phyloP scores from a whole-genome alignment of 345 rosid genomes.

The Linum trigynum region DNA sequence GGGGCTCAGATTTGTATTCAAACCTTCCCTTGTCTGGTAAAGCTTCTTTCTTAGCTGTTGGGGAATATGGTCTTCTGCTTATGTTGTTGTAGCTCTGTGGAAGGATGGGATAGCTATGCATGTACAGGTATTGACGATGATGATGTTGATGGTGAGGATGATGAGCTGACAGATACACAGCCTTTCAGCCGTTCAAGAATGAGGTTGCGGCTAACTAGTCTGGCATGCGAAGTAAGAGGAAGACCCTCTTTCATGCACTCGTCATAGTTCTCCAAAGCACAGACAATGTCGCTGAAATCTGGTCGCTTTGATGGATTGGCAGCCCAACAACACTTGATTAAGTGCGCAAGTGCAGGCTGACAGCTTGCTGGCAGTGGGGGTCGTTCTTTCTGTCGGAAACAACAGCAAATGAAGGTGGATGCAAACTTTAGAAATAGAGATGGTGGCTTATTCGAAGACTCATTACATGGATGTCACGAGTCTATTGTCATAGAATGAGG shows the following conservation, averaged over 20 bases:
- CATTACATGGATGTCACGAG: no score
- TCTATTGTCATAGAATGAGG: no score
- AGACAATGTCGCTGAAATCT: conserved; percentile 74
- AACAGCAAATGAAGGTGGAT: not conserved
- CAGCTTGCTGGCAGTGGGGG: conserved; percentile 92
- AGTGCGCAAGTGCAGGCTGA: conserved; percentile 76
- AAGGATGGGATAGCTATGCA: conserved; percentile 31
- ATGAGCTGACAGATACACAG: conserved; percentile 62
- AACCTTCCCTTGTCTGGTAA: not conserved
- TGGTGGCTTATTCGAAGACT: not conserved
- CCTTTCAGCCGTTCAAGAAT: conserved; percentile 68
- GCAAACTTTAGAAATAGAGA: not conserved
- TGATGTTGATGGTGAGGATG: not conserved
- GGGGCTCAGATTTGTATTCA: no score
- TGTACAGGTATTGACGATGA: conserved; percentile 52
- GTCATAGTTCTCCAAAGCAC: conserved; percentile 68
- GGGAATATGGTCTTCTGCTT: not conserved
- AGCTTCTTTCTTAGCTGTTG: not conserved
- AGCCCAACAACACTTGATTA: conserved; percentile 92
- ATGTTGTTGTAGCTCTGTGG: not conserved
- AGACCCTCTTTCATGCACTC: conserved; percentile 84
- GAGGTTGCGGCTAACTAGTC: conserved; percentile 48
- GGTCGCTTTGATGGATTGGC: conserved; percentile 83
- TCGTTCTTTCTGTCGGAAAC: conserved; percentile 61
- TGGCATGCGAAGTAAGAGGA: conserved; percentile 67